A percentile compares a stretch with the other conserved stretches of the same genome.
phyloP scores from a whole-genome alignment of 441 rosid genomes.

The Pelargonium citronellum region DNA sequence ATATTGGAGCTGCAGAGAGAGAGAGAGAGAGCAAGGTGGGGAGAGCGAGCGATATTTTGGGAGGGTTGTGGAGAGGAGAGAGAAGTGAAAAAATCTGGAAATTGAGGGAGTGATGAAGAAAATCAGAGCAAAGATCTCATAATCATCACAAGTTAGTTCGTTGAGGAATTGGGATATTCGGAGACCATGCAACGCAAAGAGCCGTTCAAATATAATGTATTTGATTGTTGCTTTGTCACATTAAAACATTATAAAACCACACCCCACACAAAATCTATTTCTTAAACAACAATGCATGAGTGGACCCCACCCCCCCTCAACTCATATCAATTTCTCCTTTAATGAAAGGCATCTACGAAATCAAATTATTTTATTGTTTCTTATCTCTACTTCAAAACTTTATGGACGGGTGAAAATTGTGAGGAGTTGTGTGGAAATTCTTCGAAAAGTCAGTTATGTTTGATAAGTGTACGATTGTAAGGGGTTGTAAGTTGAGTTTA shows the following conservation, averaged over 20 bases:
- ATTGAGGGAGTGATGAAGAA: not conserved
- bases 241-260: not conserved
- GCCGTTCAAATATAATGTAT: not conserved
- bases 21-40: constrained; percentile 27
- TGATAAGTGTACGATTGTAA: no score
- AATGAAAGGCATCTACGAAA: no score
- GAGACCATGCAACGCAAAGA: no score
- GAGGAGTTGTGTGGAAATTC: no score
- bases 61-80: not conserved
- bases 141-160: no score
- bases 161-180: no score
- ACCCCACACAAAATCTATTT: not conserved
- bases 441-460: no score
- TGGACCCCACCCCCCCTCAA: not conserved
- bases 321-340: not conserved
- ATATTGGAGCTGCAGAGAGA: not conserved
- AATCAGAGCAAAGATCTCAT: not conserved
- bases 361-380: no score
- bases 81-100: not conserved
- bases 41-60: constrained; percentile 32
- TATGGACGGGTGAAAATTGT: no score
- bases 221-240: not conserved
- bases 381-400: no score
- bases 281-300: not conserved
- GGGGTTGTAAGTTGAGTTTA: no score